These are phyloP conservation scores for Auxenochlorella pyrenoidosa DNA, from an alignment of 139 green algal species.

Conservation along the genomic window DNA sequence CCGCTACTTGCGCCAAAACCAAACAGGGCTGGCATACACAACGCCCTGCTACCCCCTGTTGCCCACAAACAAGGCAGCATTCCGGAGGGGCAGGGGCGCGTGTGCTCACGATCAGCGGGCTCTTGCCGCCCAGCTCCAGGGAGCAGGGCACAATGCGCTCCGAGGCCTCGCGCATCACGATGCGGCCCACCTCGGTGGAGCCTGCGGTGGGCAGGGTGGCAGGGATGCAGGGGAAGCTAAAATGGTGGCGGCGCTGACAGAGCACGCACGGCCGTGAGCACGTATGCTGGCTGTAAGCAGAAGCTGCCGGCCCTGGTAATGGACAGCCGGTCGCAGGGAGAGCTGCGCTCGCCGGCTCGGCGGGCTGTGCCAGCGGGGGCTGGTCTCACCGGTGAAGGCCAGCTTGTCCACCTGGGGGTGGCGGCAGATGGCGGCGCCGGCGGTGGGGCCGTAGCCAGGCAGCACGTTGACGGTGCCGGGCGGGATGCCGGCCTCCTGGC, in stretches of 20 bases:
- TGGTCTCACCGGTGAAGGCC: conserved; percentile 28
- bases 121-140: conserved; percentile 84
- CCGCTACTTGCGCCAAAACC: too few relatives aligned
- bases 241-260: neutral
- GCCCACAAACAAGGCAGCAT: too few relatives aligned
- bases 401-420: conserved; percentile 74
- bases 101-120: conserved; percentile 53
- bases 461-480: conserved; percentile 82
- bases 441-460: conserved; percentile 66
- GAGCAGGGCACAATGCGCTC: conserved; percentile 64
- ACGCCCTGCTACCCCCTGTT: too few relatives aligned
- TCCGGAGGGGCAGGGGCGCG: too few relatives aligned
- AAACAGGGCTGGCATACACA: too few relatives aligned
- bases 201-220: conserved; percentile 2
- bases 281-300: too few relatives aligned
- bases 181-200: conserved; percentile 74
- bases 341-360: too few relatives aligned
- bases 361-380: neutral
- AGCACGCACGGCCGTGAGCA: too few relatives aligned
- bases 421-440: conserved; percentile 61
- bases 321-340: too few relatives aligned
- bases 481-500: conserved; percentile 75
- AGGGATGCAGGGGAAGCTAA: neutral
- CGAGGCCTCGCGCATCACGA: conserved; percentile 57
- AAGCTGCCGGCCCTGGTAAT: too few relatives aligned